Base-by-base conservation (phyloP, 2,329 filamentous ascomycete genomes). In the Ceratocystis diversiconidia region DNA sequence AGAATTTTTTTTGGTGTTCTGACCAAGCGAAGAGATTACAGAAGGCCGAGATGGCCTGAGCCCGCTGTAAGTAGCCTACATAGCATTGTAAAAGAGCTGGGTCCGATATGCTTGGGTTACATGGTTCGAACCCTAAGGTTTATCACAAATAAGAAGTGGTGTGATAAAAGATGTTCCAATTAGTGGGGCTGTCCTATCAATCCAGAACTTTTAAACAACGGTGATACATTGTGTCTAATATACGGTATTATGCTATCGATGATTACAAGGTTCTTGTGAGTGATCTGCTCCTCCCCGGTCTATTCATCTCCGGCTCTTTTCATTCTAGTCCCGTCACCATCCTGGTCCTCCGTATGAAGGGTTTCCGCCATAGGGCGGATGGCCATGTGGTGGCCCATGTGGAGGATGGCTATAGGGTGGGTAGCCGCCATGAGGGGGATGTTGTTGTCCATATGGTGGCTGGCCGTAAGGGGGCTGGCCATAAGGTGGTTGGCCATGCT, bases 371-470 rank as follows among this genome's bases (percentile, higher is more conserved):
- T 50, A 22, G 5, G 62, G 44, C 22, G 59, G 64, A 28, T 59
- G 65, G 1, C 57, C 57, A 52, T 62, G 41, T 3, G 62, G 48
- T 12, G 63, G 63, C 36, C 10, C 36, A 41, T 41, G 36, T 41
- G 36, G 36, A 41, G 36, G 10, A 22, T 61, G 55, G 1, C 57
- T 46, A 25, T 65, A 62, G 1, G 62, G 19, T 5, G 36, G 62
- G 5, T 66, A 62, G 1, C 66, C 59, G 1, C 66, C 46, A 50
- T 57, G 19, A 6, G 52, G 46, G 3, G 46, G 46, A n/a, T 8
- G 52, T n/a, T 19, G 65, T 41, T 66, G 65, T 7, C 60, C 60
- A 60, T 66, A 50, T 17, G 36, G 36, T 1, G 57, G 63, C 2
- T 55, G 57, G 22, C 57, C 63, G 19, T 67, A 62, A 1, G 36